A percentile compares a stretch with the other conserved stretches of the same genome.
Evolutionary conservation across 108 stramenopile genomes (phyloP).

Genomic region (Mayamaea pseudoterrestris): DNA sequence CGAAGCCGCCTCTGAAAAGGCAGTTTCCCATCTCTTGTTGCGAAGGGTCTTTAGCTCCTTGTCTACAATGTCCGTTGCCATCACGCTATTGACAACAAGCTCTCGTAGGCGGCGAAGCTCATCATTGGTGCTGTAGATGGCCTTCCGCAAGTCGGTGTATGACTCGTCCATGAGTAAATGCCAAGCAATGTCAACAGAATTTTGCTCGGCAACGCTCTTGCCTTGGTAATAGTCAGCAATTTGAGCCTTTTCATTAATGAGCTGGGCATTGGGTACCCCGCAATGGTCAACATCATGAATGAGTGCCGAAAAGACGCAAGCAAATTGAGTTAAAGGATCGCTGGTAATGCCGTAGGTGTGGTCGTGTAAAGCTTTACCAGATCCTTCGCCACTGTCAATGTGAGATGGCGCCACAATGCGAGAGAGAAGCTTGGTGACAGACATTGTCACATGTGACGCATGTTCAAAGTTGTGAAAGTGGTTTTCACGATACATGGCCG

Average conservation of each 20-base stretch:
- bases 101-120: constrained; percentile 16
- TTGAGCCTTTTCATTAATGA: constrained; percentile 24
- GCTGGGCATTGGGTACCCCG: too few relatives aligned
- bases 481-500: constrained; percentile 18
- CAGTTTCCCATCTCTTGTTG: constrained; percentile 24
- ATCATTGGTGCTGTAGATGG: constrained; percentile 12
- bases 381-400: neutral
- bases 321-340: constrained; percentile 9
- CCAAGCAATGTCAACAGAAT: constrained; percentile 9
- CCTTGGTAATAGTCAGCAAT: constrained; percentile 16
- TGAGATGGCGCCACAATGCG: constrained; percentile 6
- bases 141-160: constrained; percentile 9
- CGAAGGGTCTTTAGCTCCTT: constrained; percentile 11
- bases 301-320: constrained; percentile 7
- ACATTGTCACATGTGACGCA: constrained; percentile 23
- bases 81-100: constrained; percentile 20
- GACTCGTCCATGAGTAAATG: constrained; percentile 17
- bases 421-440: constrained; percentile 20
- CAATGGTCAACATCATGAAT: constrained; percentile 6
- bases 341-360: constrained; percentile 4
- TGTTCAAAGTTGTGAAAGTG: constrained; percentile 38
- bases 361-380: neutral
- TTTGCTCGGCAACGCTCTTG: too few relatives aligned
- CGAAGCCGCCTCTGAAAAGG: constrained; percentile 7
- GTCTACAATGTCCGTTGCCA: constrained; percentile 32